Evolutionary conservation across 768 basidiomycete genomes (phyloP).

Genomic region (Mycena olivaceomarginata): DNA sequence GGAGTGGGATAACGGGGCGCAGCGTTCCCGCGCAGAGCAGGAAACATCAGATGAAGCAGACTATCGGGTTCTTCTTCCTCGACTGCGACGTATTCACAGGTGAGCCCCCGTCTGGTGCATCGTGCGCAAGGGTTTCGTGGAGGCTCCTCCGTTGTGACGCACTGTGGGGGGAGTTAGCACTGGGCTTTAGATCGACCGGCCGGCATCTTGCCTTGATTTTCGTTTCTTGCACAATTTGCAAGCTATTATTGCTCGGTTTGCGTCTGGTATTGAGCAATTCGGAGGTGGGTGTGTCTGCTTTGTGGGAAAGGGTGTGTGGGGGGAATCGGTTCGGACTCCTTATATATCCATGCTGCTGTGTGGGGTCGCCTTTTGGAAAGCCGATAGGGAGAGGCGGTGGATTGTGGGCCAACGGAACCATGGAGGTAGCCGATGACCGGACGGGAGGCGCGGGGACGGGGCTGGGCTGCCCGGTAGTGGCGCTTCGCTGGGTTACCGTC

Average conservation of each 20-base stretch:
- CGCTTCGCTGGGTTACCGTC: too few species aligned
- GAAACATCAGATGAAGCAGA: neutral
- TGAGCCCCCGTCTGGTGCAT: constrained; percentile 59
- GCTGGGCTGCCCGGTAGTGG: too few species aligned
- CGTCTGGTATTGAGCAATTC: constrained; percentile 41
- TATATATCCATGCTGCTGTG: constrained; percentile 45
- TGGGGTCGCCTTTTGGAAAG: constrained; percentile 23
- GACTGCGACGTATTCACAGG: constrained; percentile 66
- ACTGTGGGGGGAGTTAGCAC: constrained; percentile 46
- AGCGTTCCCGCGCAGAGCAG: neutral
- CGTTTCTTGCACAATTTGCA: constrained; percentile 70
- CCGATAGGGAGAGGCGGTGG: constrained; percentile 20
- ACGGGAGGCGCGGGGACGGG: too few species aligned
- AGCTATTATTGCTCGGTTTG: constrained; percentile 69
- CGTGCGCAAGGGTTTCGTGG: constrained; percentile 59
- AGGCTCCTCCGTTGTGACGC: constrained; percentile 52
- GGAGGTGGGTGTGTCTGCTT: constrained; percentile 29
- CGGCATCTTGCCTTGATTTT: constrained; percentile 66
- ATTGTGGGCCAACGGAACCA: too few species aligned
- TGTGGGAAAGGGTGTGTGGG: constrained; percentile 7
- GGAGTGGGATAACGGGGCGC: neutral
- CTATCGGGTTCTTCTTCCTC: constrained; percentile 49
- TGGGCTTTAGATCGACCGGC: constrained; percentile 15
- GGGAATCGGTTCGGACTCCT: constrained; percentile 24
- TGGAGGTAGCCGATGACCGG: too few species aligned